phyloP scores from a whole-genome alignment of 768 basidiomycete genomes.

The Phlegmacium glaucopus region DNA sequence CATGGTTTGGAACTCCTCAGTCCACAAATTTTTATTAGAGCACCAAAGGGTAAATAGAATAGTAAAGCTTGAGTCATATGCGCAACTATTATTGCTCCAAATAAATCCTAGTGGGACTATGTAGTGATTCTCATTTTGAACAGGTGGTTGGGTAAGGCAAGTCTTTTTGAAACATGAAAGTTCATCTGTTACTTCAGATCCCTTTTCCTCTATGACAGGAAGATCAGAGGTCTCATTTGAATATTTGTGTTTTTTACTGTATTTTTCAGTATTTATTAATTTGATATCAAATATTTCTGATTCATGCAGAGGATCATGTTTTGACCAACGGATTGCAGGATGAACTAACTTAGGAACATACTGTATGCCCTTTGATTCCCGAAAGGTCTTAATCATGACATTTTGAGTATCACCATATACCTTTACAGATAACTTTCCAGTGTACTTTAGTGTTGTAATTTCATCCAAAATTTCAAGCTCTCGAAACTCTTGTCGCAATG shows the following conservation, averaged over 20 bases:
- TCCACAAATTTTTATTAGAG: neutral
- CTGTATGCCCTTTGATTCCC: conserved; percentile 6
- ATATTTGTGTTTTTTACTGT: too few relatives aligned
- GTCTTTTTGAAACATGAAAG: too few relatives aligned
- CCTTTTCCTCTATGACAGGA: neutral
- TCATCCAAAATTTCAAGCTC: too few relatives aligned
- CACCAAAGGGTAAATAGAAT: neutral
- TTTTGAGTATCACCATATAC: conserved; percentile 30
- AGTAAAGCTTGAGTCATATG: neutral
- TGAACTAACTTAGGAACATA: too few relatives aligned
- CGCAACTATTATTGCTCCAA: neutral
- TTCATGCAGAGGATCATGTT: too few relatives aligned
- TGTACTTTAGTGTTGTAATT: conserved; percentile 5
- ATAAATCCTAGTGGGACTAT: neutral
- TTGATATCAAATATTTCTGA: too few relatives aligned
- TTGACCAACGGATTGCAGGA: too few relatives aligned
- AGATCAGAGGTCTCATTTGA: neutral
- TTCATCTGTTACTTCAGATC: too few relatives aligned
- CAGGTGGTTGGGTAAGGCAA: too few relatives aligned
- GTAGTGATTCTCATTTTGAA: neutral
- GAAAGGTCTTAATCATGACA: conserved; percentile 30
- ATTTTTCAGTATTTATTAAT: too few relatives aligned
- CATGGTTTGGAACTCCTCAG: neutral
- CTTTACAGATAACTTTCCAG: conserved; percentile 23
- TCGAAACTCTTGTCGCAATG: too few relatives aligned